Percentiles rank a stretch among this genome's conserved stretches.
Evolutionary conservation across 805 yeast species (phyloP).

Genomic region (Millerago galiae): DNA sequence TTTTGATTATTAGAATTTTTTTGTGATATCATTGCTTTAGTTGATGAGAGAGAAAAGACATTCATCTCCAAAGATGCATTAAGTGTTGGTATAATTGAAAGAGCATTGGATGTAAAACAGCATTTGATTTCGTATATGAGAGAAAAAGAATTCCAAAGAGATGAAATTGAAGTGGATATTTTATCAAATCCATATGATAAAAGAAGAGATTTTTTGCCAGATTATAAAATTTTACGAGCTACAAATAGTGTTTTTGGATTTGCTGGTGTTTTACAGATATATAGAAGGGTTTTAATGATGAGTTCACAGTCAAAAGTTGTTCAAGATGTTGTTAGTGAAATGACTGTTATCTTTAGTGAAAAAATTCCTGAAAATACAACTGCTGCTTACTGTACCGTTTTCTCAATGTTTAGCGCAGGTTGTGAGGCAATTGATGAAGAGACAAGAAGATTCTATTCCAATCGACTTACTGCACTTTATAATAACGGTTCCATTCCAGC

Average conservation of each 20-base stretch:
- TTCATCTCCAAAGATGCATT: background rate
- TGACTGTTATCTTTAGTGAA: slow-evolving; percentile 27
- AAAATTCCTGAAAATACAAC: slow-evolving; percentile 38
- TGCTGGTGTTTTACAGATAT: slow-evolving; percentile 50
- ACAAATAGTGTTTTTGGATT: slow-evolving; percentile 48
- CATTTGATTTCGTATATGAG: slow-evolving; percentile 22
- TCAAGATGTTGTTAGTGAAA: slow-evolving; percentile 32
- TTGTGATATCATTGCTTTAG: slow-evolving; percentile 40
- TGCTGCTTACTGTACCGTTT: slow-evolving; percentile 46
- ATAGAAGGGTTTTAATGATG: slow-evolving; percentile 48
- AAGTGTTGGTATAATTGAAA: slow-evolving; percentile 6
- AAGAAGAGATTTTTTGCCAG: background rate
- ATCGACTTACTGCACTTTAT: slow-evolving; percentile 32
- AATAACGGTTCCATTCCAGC: slow-evolving; percentile 30
- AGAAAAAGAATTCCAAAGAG: slow-evolving; percentile 22
- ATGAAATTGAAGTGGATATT: slow-evolving; percentile 17
- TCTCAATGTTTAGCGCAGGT: slow-evolving; percentile 47
- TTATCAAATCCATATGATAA: slow-evolving; percentile 5
- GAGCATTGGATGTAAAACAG: slow-evolving; percentile 36
- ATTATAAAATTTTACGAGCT: slow-evolving; percentile 30
- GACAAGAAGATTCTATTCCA: slow-evolving; percentile 28
- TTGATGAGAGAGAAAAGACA: slow-evolving; percentile 23
- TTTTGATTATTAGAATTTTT: slow-evolving; percentile 51
- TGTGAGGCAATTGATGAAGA: slow-evolving; percentile 40
- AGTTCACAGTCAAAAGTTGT: slow-evolving; percentile 42